Evolutionary conservation across 1,284 basidiomycete species (phyloP).

Genomic region (Rhodotorula sp.): DNA sequence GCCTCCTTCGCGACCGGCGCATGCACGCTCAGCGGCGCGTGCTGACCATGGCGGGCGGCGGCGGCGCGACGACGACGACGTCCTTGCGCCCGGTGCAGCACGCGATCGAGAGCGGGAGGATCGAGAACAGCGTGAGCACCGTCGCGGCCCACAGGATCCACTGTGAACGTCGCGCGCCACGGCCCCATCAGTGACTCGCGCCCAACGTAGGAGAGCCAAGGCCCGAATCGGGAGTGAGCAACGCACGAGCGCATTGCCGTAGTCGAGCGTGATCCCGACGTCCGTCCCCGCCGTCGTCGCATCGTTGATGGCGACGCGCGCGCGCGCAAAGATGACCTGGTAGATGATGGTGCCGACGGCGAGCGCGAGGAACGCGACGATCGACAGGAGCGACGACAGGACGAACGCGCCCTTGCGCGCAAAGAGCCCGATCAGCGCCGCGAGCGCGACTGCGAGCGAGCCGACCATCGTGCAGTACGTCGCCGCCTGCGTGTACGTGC

Average conservation of each 20-base stretch:
- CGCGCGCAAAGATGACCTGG: conserved; percentile 31
- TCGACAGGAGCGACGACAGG: conserved; percentile 26
- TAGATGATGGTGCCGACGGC: conserved; percentile 41
- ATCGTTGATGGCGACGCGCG: conserved; percentile 25
- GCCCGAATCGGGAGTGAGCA: neutral
- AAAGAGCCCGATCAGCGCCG: conserved; percentile 40
- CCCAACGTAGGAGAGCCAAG: neutral
- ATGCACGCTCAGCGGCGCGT: neutral
- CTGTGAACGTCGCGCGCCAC: too few species aligned
- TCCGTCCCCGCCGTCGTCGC: conserved; percentile 23
- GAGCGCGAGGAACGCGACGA: conserved; percentile 39
- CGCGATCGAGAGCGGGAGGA: conserved; percentile 32
- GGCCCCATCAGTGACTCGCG: too few species aligned
- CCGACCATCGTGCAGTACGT: conserved; percentile 12
- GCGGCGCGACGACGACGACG: neutral
- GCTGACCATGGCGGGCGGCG: neutral
- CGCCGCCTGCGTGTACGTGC: conserved; percentile 16
- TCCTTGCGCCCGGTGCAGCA: conserved; percentile 28
- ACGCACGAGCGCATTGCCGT: conserved; percentile 40
- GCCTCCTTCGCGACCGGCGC: too few species aligned
- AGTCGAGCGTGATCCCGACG: conserved; percentile 39
- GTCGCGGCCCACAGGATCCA: conserved; percentile 41
- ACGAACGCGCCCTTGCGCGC: conserved; percentile 42
- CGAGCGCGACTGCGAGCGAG: conserved; percentile 17
- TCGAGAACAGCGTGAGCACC: conserved; percentile 32